These are phyloP conservation scores for Fusarium nodosum DNA, from an alignment of 2,329 filamentous ascomycete genomes.

Conservation along the genomic window DNA sequence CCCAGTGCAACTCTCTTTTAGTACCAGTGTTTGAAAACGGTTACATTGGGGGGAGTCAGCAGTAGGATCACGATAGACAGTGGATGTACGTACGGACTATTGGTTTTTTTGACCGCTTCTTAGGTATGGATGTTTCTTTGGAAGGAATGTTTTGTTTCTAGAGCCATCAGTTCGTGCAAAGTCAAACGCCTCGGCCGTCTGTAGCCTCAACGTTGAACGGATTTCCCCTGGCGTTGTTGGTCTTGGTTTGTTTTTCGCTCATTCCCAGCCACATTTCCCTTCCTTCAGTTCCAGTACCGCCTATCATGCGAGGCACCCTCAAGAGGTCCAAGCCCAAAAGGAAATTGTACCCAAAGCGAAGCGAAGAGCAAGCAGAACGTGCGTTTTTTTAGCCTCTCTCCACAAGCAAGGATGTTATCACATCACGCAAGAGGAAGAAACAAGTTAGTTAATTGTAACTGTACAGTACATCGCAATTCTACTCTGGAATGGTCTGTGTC, in stretches of 20 bases:
- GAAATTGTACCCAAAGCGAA: slow-evolving; percentile 31
- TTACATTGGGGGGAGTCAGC: not conserved
- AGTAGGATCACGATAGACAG: not conserved
- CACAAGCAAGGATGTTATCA: not conserved
- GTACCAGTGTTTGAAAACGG: slow-evolving; percentile 2
- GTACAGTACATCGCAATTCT: not conserved
- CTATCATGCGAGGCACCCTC: slow-evolving; percentile 20
- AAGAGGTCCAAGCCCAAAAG: slow-evolving; percentile 29
- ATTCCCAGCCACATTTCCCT: slow-evolving; percentile 16
- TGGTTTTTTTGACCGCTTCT: slow-evolving; percentile 10
- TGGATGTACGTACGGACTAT: not conserved
- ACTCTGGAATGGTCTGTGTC: not conserved
- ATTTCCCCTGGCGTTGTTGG: slow-evolving; percentile 11
- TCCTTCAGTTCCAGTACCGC: slow-evolving; percentile 11
- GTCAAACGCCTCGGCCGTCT: slow-evolving; percentile 7
- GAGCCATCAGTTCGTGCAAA: slow-evolving; percentile 1
- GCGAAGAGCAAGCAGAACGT: not conserved
- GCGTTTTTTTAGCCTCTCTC: slow-evolving; percentile 18
- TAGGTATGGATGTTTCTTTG: not conserved
- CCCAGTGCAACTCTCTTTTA: slow-evolving; percentile 15
- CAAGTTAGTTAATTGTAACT: not conserved
- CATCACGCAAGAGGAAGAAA: slow-evolving; percentile 34
- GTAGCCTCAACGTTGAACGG: not conserved
- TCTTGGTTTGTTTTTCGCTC: not conserved
- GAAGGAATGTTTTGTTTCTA: not conserved